Evolutionary conservation across 2,329 filamentous ascomycete genomes (phyloP), one percentile per base, ranked within the genome.

Genomic region (Diaporthe amygdali): DNA sequence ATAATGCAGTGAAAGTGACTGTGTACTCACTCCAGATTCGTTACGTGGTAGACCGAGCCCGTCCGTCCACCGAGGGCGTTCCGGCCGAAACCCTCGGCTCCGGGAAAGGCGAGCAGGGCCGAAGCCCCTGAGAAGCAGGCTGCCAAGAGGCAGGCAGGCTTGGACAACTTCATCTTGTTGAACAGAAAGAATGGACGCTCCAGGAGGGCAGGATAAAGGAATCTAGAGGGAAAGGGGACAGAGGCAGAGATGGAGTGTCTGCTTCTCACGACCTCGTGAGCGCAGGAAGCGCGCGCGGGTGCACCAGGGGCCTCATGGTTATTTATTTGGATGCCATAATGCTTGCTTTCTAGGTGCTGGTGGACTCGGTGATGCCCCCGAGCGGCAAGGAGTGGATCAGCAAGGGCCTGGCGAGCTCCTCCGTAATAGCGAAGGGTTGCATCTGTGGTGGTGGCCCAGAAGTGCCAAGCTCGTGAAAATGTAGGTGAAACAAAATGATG

Each of bases 41-140:
- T 59, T 46, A 46, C 66, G 17, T 69, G 49, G 34, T 69, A 69
- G 27, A 59, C 66, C 52, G 12, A 20, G 44, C 41, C 66, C 41
- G 49, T 69, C 25, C 54, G 66, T 22, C 52, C 41, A 25, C 66
- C 66, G 44, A 59, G 22, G 15, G 52, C 66, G 32, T 59, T 69
- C 52, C 59, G 59, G 47, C 64, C 64, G 51, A 67, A 67, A 25
- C 64, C 64, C 30, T 67, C 64, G 47, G 64, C 64, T 32, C 64
- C 64, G 51, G 64, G 64, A 67, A 67, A 67, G 25, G 64, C 64
- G 39, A 67, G 64, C 22, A 67, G 30, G 20, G 64, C 64, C 32
- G 59, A 64, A 25, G 59, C 59, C 41, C 44, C 59, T 25, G 59
- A 64, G 44, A 32, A 12, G 59, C 30, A 64, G 15, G 44, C 59